Base-by-base conservation (phyloP, 345 rosid species). In the Citrus reticulata region DNA sequence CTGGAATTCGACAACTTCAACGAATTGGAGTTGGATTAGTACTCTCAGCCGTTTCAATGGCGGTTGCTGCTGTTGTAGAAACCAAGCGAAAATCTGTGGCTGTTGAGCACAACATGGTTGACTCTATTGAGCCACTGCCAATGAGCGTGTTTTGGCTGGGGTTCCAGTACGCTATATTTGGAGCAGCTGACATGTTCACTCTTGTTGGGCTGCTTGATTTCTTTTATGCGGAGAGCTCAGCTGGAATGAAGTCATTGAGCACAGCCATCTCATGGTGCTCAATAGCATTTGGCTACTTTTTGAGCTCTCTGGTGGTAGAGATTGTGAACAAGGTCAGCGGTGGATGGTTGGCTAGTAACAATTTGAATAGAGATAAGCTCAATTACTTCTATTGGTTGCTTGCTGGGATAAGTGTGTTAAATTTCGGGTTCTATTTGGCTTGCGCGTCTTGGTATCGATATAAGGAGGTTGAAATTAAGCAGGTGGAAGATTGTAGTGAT, bases 371-470 rank as follows among this genome's bases (percentile, higher is more conserved):
- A 73, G 81, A 83, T 68, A 76, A 82, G 25, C 70, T 82, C 69
- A 79, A 79, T 74, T 72, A 75, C 65, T 91, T 91, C 73, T 89
- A 79, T 69, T 77, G 75, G 87, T 14, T 82, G 74, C 76, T 82
- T 16, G 34, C 87, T 20, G 81, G 35, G 25, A 5, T 70, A 17
- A 77, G 81, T 77, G 65, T 81, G 0, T 46, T 85, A 34, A 91
- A 91, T 79, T 87, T 91, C 25, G 89, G 86, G 39, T 49, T 86
- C 24, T 89, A 88, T 59, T 68, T 91, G 84, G n/a, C 75, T 19
- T 91, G 95, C 58, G 88, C 95, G 34, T 87, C 88, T 24, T 88
- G 93, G 91, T 91, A 89, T 54, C 84, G 84, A 68, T 91, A 91
- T 20, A 91, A 89, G 85, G 81, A 79, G 32, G 87, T 76, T 17